Evolutionary conservation across 2,329 filamentous ascomycete species (phyloP).

Genomic region (Xylaria digitata): DNA sequence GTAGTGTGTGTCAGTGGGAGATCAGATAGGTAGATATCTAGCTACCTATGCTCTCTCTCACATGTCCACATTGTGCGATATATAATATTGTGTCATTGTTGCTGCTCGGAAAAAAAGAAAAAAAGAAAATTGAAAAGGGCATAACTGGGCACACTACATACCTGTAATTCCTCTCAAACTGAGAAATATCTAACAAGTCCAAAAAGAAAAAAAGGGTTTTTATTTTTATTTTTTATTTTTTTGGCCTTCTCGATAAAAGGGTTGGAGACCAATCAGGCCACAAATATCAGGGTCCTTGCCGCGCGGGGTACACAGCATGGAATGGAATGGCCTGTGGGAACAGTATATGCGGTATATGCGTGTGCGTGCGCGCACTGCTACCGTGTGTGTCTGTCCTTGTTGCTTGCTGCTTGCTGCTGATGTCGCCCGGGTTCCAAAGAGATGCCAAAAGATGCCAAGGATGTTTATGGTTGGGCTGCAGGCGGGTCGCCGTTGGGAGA

Average conservation of each 20-base stretch:
- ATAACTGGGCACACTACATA: conserved; percentile 19
- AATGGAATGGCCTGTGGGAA: conserved; percentile 24
- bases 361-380: conserved; percentile 8
- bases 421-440: conserved; percentile 25
- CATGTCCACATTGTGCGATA: not conserved
- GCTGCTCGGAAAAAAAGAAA: conserved; percentile 10
- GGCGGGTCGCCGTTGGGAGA: conserved; percentile 46
- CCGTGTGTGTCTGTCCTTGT: not conserved
- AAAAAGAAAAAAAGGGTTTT: not conserved
- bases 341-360: conserved; percentile 19
- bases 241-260: conserved; percentile 17
- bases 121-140: not conserved
- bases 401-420: not conserved
- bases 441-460: conserved; percentile 30
- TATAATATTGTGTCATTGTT: not conserved
- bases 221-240: conserved; percentile 8
- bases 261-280: conserved; percentile 36
- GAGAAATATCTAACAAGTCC: not conserved
- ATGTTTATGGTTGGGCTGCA: conserved; percentile 48
- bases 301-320: conserved; percentile 51
- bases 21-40: not conserved
- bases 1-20: not conserved
- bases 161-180: conserved; percentile 9
- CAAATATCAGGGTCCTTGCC: conserved; percentile 50
- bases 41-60: not conserved